A percentile compares a stretch with the other conserved stretches of the same genome.
Evolutionary conservation across 441 rosid species (phyloP).

Genomic region (Populus trichocarpa): DNA sequence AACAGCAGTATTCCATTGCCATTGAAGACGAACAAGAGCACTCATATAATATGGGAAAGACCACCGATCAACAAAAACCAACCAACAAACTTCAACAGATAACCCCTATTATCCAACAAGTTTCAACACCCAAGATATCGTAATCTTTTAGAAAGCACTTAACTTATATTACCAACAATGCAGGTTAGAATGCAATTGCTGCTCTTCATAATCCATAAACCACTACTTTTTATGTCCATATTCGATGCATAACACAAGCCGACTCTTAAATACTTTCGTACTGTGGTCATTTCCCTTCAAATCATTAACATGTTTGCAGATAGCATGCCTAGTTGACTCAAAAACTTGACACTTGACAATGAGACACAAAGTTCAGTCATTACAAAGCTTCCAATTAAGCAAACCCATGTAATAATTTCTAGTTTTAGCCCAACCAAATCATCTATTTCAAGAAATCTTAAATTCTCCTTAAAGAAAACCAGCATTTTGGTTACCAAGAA

Average conservation of each 20-base stretch:
- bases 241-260: not conserved
- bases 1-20: not conserved
- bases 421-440: not conserved
- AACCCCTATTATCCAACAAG: not conserved
- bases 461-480: not conserved
- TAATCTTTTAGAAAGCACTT: not conserved
- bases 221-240: not conserved
- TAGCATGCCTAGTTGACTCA: not conserved
- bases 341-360: not conserved
- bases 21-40: not conserved
- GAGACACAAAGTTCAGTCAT: not conserved
- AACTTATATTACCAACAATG: not conserved
- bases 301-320: not conserved
- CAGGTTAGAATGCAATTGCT: not conserved
- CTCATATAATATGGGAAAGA: not conserved
- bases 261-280: not conserved
- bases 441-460: not conserved
- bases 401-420: not conserved
- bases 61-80: not conserved
- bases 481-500: conserved; percentile 6
- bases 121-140: too few species aligned
- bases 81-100: not conserved
- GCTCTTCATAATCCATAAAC: not conserved
- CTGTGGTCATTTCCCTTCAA: not conserved
- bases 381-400: not conserved